Base-by-base conservation (phyloP, 2,329 filamentous ascomycete species). In the Botrytis byssoidea region DNA sequence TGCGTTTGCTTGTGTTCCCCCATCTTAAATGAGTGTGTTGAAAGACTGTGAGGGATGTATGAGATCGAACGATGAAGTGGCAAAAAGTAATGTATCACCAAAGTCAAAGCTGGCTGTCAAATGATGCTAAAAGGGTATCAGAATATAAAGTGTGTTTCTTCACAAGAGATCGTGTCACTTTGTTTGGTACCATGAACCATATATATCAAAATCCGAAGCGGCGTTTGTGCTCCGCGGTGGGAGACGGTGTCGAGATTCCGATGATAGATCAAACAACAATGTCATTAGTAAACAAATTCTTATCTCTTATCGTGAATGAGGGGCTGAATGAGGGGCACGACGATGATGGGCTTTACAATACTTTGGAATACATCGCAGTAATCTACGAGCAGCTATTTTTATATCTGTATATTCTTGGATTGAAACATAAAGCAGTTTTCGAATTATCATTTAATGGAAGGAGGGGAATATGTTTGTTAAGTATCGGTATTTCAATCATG, bases 1-100 rank as follows among this genome's bases (percentile, higher is more conserved):
- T 89, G 76, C 76, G 74, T 55, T 57, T 73, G 72, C 29, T n/a
- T 67, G 71, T 77, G 76, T 65, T 73, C 71, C 3, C 51, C 71
- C 63, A 72, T 72, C 29, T 60, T 72, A 22, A 71, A 44, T 42
- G n/a, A 66, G 74, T 77, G 78, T 78, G 32, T 74, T 76, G 61
- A 63, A 64, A 32, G 63, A 63, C 16, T 44, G 44, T 40, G 40
- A n/a, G 51, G 46, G 68, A 35, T 37, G 22, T 57, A 18, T 71
- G n/a, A 22, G 35, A 61, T 63, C 29, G 44, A 61, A 65, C 42
- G n/a, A 65, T 18, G 12, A 14, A 51, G 46, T 68, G 66, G 66
- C 66, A 57, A 67, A 57, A 68, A 25, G 48, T 48, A 32, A 68
- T 57, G 55, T 57, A 57, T 57, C n/a, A 57, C 25, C 18, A 57